Base-by-base conservation (phyloP, 2,329 filamentous ascomycete genomes). In the Botrytis cinerea region DNA sequence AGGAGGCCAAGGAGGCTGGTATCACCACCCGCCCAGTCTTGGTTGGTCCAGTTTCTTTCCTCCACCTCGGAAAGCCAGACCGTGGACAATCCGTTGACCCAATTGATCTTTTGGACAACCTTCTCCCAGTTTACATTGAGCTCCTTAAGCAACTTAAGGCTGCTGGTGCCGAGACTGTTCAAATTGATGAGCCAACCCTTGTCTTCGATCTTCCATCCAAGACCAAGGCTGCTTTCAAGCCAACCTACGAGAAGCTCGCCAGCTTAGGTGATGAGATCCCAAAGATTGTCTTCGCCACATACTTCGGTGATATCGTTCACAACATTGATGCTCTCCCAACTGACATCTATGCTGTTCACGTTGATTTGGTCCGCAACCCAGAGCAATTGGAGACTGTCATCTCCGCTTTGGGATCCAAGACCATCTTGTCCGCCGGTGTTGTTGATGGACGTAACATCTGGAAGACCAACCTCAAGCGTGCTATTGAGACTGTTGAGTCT, bases 361-460 rank as follows among this genome's bases (percentile, higher is more conserved):
- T 98, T 79, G 96, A 99, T 85, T 92, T 98, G 78, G 96, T 98
- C 85, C 94, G 96, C 84, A 95, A 98, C 89, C 96, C 96, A 73
- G 95, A 98, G 89, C 96, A 99, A 88, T 92, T 99, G 77, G 91
- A 96, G 76, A 90, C 92, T 78, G 94, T 99, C 81, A 84, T 94
- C 79, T 88, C 87, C 81, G 91, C 94, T 81, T 90, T 99, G 78
- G 94, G 94, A 83, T 85, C 93, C 83, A 94, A 94, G 84, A 97
- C 97, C 83, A 85, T 94, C 79, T 91, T 99, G 78, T 99, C 96
- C 78, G 92, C 91, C 78, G 96, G 96, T 93, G 93, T 99, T 80
- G 96, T 99, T 79, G 95, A 99, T 81, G 96, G 96, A 81, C 94
- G 96, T 82, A 99, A 99, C 90, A 98, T 99, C 89, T 99, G 96